These are phyloP conservation scores for Psilocybe tampanensis DNA, from an alignment of 768 basidiomycete genomes.

Conservation along the genomic window DNA sequence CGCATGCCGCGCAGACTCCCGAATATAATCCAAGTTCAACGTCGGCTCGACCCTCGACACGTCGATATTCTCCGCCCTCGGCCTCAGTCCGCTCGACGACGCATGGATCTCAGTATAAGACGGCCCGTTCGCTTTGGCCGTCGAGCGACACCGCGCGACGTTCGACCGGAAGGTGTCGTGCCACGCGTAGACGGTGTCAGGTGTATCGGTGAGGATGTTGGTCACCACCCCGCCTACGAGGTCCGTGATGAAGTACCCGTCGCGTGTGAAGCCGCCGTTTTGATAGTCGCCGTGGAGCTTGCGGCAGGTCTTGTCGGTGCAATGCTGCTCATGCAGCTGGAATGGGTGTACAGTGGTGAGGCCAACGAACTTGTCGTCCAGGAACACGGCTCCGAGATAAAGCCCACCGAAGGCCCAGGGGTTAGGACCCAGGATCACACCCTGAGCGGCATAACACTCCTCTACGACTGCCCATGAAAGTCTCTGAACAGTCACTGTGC, in stretches of 20 bases:
- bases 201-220: not conserved
- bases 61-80: not conserved
- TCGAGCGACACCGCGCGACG: not conserved
- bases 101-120: not conserved
- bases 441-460: not conserved
- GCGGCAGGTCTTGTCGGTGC: not conserved
- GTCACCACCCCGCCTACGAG: not conserved
- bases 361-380: not conserved
- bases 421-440: not conserved
- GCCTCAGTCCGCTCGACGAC: not conserved
- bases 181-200: not conserved
- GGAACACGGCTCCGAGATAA: not conserved
- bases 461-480: not conserved
- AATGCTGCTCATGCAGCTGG: not conserved
- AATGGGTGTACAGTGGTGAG: not conserved
- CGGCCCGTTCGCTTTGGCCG: not conserved
- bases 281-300: not conserved
- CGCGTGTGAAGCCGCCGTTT: not conserved
- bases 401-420: not conserved
- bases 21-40: not conserved
- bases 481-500: not conserved
- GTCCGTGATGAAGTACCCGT: not conserved
- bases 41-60: not conserved
- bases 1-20: not conserved
- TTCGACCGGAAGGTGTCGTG: not conserved